Percentiles rank a stretch among this genome's conserved stretches.
phyloP scores from a whole-genome alignment of 129 eudicot genomes.

The Escallonia herrerae region DNA sequence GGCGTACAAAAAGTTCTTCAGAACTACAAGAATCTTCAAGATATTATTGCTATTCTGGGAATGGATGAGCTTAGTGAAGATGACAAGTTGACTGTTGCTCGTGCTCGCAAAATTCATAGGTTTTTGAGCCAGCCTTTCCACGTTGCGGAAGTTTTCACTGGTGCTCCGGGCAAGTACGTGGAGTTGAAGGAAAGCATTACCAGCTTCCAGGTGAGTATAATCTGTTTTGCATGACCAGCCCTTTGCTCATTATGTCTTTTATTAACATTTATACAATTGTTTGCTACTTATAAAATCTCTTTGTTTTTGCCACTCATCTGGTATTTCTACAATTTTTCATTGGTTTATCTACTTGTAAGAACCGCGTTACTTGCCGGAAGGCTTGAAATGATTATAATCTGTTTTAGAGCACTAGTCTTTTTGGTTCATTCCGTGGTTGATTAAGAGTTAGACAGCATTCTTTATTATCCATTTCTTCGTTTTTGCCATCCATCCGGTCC shows the following conservation, averaged over 20 bases:
- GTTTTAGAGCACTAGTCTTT: not conserved
- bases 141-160: conserved; percentile 76
- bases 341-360: not conserved
- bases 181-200: conserved; percentile 60
- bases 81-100: conserved; percentile 65
- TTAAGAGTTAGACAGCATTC: no score
- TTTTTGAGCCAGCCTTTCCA: conserved; percentile 76
- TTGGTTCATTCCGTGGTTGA: not conserved
- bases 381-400: not conserved
- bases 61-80: conserved; percentile 80
- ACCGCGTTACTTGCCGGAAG: not conserved
- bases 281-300: not conserved
- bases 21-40: conserved; percentile 71
- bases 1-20: conserved; percentile 70
- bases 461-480: no score
- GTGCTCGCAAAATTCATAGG: conserved; percentile 60
- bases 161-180: conserved; percentile 68
- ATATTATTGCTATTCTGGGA: conserved; percentile 66
- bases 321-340: not conserved
- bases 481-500: no score
- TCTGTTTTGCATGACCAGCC: not conserved
- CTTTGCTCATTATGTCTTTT: not conserved
- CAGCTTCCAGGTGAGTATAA: conserved; percentile 53
- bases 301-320: not conserved
- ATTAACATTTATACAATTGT: not conserved